A percentile compares a stretch with the other conserved stretches of the same genome.
These are phyloP conservation scores for Wallacemonas sp. DNA, from an alignment of 208 protist species.

Conservation along the genomic window DNA sequence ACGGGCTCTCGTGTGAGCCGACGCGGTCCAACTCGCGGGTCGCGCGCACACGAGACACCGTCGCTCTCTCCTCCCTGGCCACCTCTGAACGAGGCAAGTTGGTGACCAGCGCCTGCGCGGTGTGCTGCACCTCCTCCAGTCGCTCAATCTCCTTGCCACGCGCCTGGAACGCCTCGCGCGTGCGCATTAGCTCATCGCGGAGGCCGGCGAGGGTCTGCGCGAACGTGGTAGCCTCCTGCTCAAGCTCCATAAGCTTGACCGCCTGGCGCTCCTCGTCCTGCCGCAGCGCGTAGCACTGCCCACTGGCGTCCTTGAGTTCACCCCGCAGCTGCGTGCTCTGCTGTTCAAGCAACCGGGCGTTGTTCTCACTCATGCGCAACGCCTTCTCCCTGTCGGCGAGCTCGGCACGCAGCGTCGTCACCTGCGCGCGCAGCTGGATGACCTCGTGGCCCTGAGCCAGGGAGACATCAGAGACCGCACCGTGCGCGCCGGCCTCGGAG, in stretches of 20 bases:
- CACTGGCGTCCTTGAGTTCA: not conserved
- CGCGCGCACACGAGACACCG: too few relatives aligned
- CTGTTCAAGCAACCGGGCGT: not conserved
- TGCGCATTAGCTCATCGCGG: not conserved
- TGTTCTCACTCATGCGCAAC: not conserved
- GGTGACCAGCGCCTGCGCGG: not conserved
- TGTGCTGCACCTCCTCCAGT: slow-evolving; percentile 6
- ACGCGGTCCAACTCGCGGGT: too few relatives aligned
- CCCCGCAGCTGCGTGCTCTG: not conserved
- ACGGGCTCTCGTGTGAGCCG: too few relatives aligned
- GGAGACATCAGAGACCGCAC: not conserved
- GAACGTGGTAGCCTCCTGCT: not conserved
- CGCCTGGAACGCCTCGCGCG: not conserved
- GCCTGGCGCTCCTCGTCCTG: slow-evolving; percentile 12
- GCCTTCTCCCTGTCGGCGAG: not conserved
- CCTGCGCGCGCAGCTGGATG: slow-evolving; percentile 29
- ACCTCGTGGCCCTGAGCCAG: slow-evolving; percentile 10
- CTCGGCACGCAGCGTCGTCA: slow-evolving; percentile 26
- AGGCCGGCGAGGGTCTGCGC: not conserved
- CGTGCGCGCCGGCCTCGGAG: not conserved
- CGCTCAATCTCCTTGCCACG: slow-evolving; percentile 1
- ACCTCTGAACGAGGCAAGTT: too few relatives aligned
- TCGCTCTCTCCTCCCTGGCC: too few relatives aligned
- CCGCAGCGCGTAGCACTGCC: not conserved
- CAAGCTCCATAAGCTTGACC: not conserved